Evolutionary conservation across 768 basidiomycete genomes (phyloP), one percentile per base, ranked within the genome.

Genomic region (Neoboletus magnificus): DNA sequence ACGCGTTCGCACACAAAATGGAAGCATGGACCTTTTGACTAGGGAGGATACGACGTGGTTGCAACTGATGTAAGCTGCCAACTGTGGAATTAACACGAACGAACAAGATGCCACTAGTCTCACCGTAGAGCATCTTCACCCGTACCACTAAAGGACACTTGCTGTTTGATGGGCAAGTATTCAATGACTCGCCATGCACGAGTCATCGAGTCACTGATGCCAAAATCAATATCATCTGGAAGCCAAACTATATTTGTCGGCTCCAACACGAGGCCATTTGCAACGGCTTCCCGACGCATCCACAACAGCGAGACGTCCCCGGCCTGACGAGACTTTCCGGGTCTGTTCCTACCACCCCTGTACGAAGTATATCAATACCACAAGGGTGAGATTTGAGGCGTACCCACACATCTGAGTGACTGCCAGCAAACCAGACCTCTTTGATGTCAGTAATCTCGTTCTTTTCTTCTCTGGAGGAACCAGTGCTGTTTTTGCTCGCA

Each of bases 361-460:
- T 11, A 23, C 8, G n/a, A 41, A 45, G 20, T 7, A 43, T 5
- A 22, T 67, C 22, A 59, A 18, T 11, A 35, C 16, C n/a, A n/a
- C 3, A 10, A 12, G 15, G 23, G 3, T 2, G 1, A 0, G 0
- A 22, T 35, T 23, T 1, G 3, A 36, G 39, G 25, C 13, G 16
- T 15, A 52, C 62, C 12, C 25, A 73, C 76, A 55, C 63, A 58
- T 77, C 76, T 20, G 30, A 32, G 2, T 32, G 30, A 32, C 11
- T 32, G 12, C 77, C 84, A 1, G 83, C 72, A 64, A 87, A 87
- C 85, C 86, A 87, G 2, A 88, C 86, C 62, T 88, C 85, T 51
- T 81, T 75, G n/a, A 85, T 56, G 2, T 69, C 65, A n/a, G 56
- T 22, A 4, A 45, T 23, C 30, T 32, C 39, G 41, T 35, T 33